Base-by-base conservation (phyloP, 306 rosid species). In the Lathyrus sativus region DNA sequence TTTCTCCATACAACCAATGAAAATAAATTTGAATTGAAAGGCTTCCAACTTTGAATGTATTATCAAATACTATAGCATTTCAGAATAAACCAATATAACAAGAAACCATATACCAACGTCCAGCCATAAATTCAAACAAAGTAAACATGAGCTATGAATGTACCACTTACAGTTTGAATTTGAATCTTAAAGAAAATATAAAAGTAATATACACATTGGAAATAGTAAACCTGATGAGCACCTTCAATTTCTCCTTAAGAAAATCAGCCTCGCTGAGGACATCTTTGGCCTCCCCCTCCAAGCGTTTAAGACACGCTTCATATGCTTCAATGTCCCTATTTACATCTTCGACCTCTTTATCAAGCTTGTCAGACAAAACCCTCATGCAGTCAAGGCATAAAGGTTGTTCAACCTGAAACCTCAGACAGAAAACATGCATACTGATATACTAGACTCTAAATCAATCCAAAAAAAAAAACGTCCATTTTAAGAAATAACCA, bases 351-450 rank as follows among this genome's bases (percentile, higher is more conserved):
- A 87, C 88, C 84, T 90, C 96, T 80, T 90, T 90, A 78, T 95
- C 95, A 71, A 95, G 96, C 81, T 95, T 88, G 71, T 90, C 96
- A 13, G 93, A 90, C 77, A 95, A 82, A 57, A 90, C 72, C 76
- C 96, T 83, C 99, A 90, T 95, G 86, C 99, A 95, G 62, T 90
- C 99, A 51, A 95, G 92, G 79, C 99, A 95, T 63, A 95, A 73
- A 70, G 99, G 99, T 76, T 90, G 99, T 65, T 95, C 97, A 56
- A 88, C 97, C 99, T 95, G 88, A 33, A 81, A 62, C 79, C 37
- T 11, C 62, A 37, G 22, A 65, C 18, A 72, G 48, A 81, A 68
- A 65, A 51, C 42, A 57, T 9, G 45, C 41, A 37, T 12, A 69
- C 6, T 49, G 55, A 71, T 3, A 33, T 35, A 39, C 54, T 31